Evolutionary conservation across 169 alveolate species (phyloP).

Genomic region (Plasmodium berghei): DNA sequence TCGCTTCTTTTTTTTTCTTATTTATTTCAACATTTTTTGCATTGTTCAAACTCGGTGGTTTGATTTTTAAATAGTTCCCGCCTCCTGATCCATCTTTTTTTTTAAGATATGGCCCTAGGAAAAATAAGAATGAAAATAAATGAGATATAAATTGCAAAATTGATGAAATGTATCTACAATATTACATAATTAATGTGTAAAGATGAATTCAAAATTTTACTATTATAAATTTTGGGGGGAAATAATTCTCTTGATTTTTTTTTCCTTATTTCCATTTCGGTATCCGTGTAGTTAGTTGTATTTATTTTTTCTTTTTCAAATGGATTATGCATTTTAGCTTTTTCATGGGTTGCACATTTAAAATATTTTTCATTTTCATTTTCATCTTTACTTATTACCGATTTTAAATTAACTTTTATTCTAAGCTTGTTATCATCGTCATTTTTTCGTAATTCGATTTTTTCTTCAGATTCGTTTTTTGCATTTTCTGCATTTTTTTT

Average conservation of each 20-base stretch:
- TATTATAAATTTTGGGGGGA: not conserved
- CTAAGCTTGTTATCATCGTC: too few species aligned
- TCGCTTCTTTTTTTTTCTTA: not conserved
- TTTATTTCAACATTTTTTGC: not conserved
- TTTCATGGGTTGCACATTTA: too few species aligned
- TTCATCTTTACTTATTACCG: too few species aligned
- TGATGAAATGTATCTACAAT: too few species aligned
- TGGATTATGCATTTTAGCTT: too few species aligned
- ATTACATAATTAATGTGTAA: not conserved
- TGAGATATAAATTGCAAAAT: not conserved
- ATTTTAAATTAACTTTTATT: too few species aligned
- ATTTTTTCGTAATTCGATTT: too few species aligned
- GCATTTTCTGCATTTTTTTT: not conserved
- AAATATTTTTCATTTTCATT: too few species aligned
- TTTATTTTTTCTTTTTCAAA: too few species aligned
- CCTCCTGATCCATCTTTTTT: conserved; percentile 55
- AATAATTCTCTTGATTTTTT: not conserved
- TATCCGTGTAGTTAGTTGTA: not conserved
- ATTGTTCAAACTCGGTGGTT: not conserved
- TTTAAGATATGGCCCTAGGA: conserved; percentile 11
- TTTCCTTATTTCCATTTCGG: conserved; percentile 19
- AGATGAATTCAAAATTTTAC: not conserved
- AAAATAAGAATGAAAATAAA: not conserved
- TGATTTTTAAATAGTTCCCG: conserved; percentile 51
- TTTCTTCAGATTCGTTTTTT: not conserved